Conservation (phyloP, 2,329 filamentous ascomycete species). For the Geosmithia flava region DNA sequence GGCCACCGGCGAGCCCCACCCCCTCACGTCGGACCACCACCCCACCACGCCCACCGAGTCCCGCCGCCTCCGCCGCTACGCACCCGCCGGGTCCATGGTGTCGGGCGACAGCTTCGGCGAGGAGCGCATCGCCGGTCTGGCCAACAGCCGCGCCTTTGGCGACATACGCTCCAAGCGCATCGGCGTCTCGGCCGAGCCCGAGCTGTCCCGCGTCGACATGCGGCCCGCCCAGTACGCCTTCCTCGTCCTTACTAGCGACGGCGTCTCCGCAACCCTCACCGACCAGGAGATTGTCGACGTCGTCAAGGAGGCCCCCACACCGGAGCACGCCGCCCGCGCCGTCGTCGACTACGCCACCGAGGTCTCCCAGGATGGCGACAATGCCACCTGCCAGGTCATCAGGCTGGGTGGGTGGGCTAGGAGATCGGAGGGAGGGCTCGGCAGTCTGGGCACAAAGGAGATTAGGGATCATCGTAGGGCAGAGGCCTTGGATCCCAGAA, state of each 20-base stretch:
- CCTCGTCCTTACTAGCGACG: slow-evolving; percentile 78
- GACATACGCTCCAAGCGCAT: slow-evolving; percentile 87
- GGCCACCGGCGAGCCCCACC: slow-evolving; percentile 63
- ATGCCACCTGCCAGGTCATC: slow-evolving; percentile 56
- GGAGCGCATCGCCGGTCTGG: slow-evolving; percentile 84
- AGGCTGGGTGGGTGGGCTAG: slow-evolving; percentile 59
- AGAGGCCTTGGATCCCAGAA: slow-evolving; percentile 72
- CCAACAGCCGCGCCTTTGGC: slow-evolving; percentile 89
- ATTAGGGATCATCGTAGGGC: slow-evolving; percentile 69
- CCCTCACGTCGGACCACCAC: slow-evolving; percentile 85
- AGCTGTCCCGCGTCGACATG: slow-evolving; percentile 69
- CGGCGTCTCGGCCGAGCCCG: slow-evolving; percentile 87
- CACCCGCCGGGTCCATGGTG: slow-evolving; percentile 62
- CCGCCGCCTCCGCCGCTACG: slow-evolving; percentile 72
- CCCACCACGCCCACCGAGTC: slow-evolving; percentile 79
- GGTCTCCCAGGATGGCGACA: slow-evolving; percentile 56
- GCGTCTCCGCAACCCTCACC: slow-evolving; percentile 70
- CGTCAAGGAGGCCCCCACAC: slow-evolving; percentile 84
- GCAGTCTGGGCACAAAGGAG: slow-evolving; percentile 86
- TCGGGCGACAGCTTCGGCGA: slow-evolving; percentile 90
- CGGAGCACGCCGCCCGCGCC: slow-evolving; percentile 68
- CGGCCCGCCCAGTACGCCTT: slow-evolving; percentile 79
- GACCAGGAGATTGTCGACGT: slow-evolving; percentile 97
- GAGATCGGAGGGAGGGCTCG: slow-evolving; percentile 71
- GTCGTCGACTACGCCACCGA: slow-evolving; percentile 85